These are phyloP conservation scores for Microcyclosporella mali DNA, from an alignment of 2,329 filamentous ascomycete genomes.

Conservation along the genomic window DNA sequence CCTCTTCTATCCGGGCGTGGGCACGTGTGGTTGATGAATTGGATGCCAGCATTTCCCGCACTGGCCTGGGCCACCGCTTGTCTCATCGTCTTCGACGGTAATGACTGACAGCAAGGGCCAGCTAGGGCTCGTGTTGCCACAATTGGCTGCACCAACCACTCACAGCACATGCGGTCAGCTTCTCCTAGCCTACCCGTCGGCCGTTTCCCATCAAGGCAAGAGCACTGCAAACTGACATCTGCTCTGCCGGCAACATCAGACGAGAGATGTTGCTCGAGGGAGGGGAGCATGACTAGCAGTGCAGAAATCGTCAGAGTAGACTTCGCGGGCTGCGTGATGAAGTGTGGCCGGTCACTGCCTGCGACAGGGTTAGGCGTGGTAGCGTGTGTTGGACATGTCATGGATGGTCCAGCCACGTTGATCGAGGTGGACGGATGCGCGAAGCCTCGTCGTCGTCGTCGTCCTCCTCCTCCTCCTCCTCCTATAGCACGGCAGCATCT, in stretches of 20 bases:
- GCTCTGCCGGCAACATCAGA: neutral
- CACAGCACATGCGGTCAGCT: conserved; percentile 13
- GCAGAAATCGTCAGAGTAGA: conserved; percentile 6
- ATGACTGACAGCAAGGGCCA: conserved; percentile 1
- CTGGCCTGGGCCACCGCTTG: neutral
- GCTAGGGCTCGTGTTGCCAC: neutral
- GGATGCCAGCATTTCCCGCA: too few relatives aligned
- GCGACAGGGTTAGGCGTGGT: neutral
- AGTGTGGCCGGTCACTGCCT: too few relatives aligned
- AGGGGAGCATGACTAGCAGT: conserved; percentile 13
- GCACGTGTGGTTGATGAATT: too few relatives aligned
- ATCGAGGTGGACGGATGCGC: conserved; percentile 9
- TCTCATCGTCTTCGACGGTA: conserved; percentile 1
- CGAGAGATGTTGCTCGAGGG: neutral
- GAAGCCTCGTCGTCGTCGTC: neutral
- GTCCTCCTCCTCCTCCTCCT: too few relatives aligned
- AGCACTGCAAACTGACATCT: conserved; percentile 3
- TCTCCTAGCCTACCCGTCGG: conserved; percentile 17
- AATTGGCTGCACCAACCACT: conserved; percentile 10
- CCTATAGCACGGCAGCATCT: too few relatives aligned
- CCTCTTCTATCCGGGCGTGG: neutral
- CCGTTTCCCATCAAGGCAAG: conserved; percentile 12
- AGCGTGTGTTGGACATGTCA: conserved; percentile 9
- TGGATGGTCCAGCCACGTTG: conserved; percentile 16
- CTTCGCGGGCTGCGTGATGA: too few relatives aligned